phyloP scores from a whole-genome alignment of 805 yeast genomes.

The Candida broadrunensis region DNA sequence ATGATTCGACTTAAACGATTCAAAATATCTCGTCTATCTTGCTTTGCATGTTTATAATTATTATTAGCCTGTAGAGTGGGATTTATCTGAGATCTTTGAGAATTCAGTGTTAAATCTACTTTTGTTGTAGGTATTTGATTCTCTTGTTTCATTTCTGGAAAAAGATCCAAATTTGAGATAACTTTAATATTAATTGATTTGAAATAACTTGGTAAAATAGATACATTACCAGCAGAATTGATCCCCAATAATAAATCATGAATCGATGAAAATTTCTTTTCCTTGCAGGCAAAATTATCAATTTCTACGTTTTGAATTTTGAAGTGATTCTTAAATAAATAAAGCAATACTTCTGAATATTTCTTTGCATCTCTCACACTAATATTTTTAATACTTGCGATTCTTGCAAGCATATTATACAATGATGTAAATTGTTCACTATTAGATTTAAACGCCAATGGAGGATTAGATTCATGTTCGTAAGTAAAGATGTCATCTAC shows the following conservation, averaged over 20 bases:
- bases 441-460: neutral
- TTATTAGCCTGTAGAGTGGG: neutral
- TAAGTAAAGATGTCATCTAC: slow-evolving; percentile 1
- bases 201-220: neutral
- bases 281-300: slow-evolving; percentile 13
- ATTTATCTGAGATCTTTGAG: neutral
- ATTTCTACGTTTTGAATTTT: slow-evolving; percentile 16
- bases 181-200: neutral
- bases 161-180: neutral
- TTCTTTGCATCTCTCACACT: slow-evolving; percentile 9
- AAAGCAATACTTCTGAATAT: slow-evolving; percentile 19
- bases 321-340: slow-evolving; percentile 16
- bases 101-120: neutral
- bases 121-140: neutral
- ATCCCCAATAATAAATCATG: slow-evolving; percentile 17
- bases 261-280: slow-evolving; percentile 14
- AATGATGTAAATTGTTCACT: slow-evolving; percentile 2
- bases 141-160: neutral
- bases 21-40: slow-evolving; percentile 13
- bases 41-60: slow-evolving; percentile 5
- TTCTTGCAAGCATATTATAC: slow-evolving; percentile 20
- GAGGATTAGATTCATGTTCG: slow-evolving; percentile 10
- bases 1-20: slow-evolving; percentile 16
- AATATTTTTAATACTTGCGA: slow-evolving; percentile 15
- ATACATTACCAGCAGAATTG: slow-evolving; percentile 1